These are phyloP conservation scores for Phytopythium aichiense DNA, from an alignment of 352 stramenopile species.

Conservation along the genomic window DNA sequence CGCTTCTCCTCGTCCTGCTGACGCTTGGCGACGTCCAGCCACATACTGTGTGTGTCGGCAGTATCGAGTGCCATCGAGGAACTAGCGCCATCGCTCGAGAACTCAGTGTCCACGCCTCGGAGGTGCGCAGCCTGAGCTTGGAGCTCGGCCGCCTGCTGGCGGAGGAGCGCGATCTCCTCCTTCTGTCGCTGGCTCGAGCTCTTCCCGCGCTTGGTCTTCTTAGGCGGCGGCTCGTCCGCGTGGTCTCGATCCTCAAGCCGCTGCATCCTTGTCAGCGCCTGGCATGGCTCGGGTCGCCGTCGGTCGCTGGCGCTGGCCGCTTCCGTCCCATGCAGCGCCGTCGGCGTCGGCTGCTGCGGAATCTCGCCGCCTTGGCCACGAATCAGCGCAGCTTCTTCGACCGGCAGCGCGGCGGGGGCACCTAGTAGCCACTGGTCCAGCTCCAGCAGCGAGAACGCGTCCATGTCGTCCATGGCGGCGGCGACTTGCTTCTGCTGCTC, in stretches of 20 bases:
- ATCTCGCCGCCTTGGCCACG: not conserved
- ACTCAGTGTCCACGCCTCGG: not conserved
- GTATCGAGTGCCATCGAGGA: too few species aligned
- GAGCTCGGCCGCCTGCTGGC: slow-evolving; percentile 16
- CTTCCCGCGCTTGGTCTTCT: slow-evolving; percentile 20
- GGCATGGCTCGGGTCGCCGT: not conserved
- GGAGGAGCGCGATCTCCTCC: slow-evolving; percentile 22
- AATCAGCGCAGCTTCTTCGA: not conserved
- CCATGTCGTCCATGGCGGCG: not conserved
- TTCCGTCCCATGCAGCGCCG: not conserved
- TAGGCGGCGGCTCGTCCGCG: not conserved
- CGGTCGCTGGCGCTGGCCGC: not conserved
- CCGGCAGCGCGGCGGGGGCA: too few species aligned
- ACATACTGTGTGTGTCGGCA: slow-evolving; percentile 6
- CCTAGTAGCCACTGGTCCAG: not conserved
- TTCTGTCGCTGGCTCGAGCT: slow-evolving; percentile 31
- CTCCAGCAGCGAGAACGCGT: not conserved
- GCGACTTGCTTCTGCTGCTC: not conserved
- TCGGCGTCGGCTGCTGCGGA: not conserved
- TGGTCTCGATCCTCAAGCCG: not conserved
- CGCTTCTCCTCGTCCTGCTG: slow-evolving; percentile 25
- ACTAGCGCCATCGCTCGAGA: not conserved
- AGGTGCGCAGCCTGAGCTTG: slow-evolving; percentile 9
- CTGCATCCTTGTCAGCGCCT: not conserved
- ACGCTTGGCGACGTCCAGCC: slow-evolving; percentile 29